Evolutionary conservation across 768 basidiomycete genomes (phyloP), one percentile per base, ranked within the genome.

Genomic region (Agaricus sinodeliciosus): DNA sequence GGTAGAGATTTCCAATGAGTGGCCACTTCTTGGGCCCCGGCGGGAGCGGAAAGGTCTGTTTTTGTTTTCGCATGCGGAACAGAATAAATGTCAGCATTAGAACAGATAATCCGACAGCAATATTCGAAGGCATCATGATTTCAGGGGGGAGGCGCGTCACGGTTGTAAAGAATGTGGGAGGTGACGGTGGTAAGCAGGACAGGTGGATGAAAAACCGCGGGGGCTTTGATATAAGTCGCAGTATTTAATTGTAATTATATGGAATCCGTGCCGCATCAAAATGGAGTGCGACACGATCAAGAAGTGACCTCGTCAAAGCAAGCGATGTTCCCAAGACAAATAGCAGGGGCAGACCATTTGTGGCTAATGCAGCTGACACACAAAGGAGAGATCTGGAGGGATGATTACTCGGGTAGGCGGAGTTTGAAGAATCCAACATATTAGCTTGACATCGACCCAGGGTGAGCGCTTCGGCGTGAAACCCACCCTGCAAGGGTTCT

Each of bases 1-100:
- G 67, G 27, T 65, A 52, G 9, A 74, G 57, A 58, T 74, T 74
- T 15, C 74, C 74, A n/a, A 73, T 56, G 15, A 76, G 31, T 9
- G 72, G 70, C 28, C 67, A 59, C n/a, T 66, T 66, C 39, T 56
- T 68, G 2, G 74, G 74, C 12, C 74, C 74, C 3, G 74, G 74
- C 13, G 73, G 73, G 0, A 73, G 54, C 0, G 63, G 67, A 6
- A 53, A 48, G 36, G 76, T n/a, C 28, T 9, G 45, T 36, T 42
- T 47, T 19, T 39, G 45, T 9, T 43, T 54, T 5, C 51, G 42
- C 15, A 46, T 11, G 18, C 34, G 47, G 28, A 42, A 9, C 11
- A 47, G 13, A 26, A 31, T 13, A 26, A 31, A 27, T 4, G 46
- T 22, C 11, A 54, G 22, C 13, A 41, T 27, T 11, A 54, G 42